A percentile compares a stretch with the other conserved stretches of the same genome.
phyloP scores from a whole-genome alignment of 1,284 basidiomycete species.

The Laetiporus sulphureus region DNA sequence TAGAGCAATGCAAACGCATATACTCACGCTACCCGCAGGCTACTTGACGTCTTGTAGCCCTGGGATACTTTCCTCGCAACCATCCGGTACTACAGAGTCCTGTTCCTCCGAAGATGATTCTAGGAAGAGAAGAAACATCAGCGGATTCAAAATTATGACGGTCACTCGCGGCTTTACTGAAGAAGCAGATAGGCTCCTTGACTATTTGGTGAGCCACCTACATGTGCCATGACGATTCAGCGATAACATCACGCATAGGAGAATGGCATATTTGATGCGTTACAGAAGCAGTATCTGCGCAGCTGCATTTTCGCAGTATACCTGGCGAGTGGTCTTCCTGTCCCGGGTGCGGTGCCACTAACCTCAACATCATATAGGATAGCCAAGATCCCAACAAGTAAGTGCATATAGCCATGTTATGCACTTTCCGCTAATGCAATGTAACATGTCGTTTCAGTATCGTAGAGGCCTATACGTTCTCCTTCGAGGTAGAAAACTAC shows the following conservation, averaged over 20 bases:
- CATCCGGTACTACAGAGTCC: slow-evolving; percentile 26
- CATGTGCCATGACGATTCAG: not conserved
- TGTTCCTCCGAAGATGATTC: slow-evolving; percentile 26
- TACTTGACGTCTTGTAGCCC: slow-evolving; percentile 47
- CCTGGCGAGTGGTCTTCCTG: slow-evolving; percentile 54
- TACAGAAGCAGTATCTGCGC: slow-evolving; percentile 69
- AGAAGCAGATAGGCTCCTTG: slow-evolving; percentile 72
- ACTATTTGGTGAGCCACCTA: slow-evolving; percentile 54
- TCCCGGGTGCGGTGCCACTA: no score
- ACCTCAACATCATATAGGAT: no score
- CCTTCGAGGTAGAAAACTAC: slow-evolving; percentile 66
- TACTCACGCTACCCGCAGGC: slow-evolving; percentile 28
- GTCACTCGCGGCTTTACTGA: slow-evolving; percentile 69
- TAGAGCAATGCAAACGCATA: not conserved
- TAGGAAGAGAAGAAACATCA: slow-evolving; percentile 32
- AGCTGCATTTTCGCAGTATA: slow-evolving; percentile 81
- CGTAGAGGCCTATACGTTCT: slow-evolving; percentile 77
- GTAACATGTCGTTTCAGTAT: slow-evolving; percentile 39
- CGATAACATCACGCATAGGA: slow-evolving; percentile 39
- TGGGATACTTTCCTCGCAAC: slow-evolving; percentile 31
- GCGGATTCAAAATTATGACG: slow-evolving; percentile 60
- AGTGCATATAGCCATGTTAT: slow-evolving; percentile 25
- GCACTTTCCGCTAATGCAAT: slow-evolving; percentile 5
- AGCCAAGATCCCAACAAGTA: slow-evolving; percentile 76
- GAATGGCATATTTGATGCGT: slow-evolving; percentile 72